Base-by-base conservation (phyloP, 2,329 filamentous ascomycete genomes). In the Aspergillus bombycis region DNA sequence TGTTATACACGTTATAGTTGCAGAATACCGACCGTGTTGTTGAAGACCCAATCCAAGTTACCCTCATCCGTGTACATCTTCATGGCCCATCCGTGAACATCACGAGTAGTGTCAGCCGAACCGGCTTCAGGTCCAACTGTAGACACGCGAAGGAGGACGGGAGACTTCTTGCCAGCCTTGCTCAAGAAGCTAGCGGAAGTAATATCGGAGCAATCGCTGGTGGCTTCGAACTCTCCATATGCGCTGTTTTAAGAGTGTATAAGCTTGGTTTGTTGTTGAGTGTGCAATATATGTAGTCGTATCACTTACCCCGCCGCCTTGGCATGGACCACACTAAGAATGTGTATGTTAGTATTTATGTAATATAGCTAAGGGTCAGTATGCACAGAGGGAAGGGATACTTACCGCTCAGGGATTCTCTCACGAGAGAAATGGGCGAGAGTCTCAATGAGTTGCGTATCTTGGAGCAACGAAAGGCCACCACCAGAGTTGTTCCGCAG, bases 41-140 rank as follows among this genome's bases (percentile, higher is more conserved):
- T 92, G 38, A 89, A 89, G 2, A 91, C 88, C 34, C 91, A 81
- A 66, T 92, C 90, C 86, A 88, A 91, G 68, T 90, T 92, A 14
- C 90, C 90, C 71, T 93, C 90, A 1, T 91, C 80, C 0, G 90
- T 92, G 74, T 93, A 92, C 69, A 91, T 88, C 75, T 91, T 91
- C 68, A 91, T 78, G 0, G 91, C 90, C 65, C 93, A 94, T 1
- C 91, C 91, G 34, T 90, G 85, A 1, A 92, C 89, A 80, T 94
- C 91, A 26, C 91, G 86, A 1, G 92, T 90, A 0, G 90, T 93
- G 71, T 94, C 91, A 6, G 90, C 89, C 55, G 88, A 91, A 16
- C 91, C 91, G 23, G 88, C 83, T 71, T 86, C 90, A 21, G 89
- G 89, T 1, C 90, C 81, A 0, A 91, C 91, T 0, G 91, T 93